A percentile compares a stretch with the other conserved stretches of the same genome.
phyloP scores from a whole-genome alignment of 257 asterid species.

The Jaltomata sinuosa region DNA sequence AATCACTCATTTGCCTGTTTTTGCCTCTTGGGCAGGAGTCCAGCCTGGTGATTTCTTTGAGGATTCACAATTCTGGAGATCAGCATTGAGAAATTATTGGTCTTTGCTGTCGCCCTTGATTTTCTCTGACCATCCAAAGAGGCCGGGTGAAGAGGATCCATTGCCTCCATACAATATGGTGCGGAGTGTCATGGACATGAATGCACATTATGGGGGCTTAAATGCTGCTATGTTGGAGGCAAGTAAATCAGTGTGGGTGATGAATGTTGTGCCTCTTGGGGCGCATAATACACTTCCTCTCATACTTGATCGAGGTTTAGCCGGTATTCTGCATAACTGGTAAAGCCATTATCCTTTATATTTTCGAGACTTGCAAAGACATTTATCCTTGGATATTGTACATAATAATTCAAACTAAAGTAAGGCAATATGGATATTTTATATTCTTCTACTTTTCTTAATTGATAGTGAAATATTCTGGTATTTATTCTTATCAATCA shows the following conservation, averaged over 20 bases:
- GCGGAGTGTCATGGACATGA: conserved; percentile 93
- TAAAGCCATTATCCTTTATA: conserved; percentile 6
- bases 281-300: conserved; percentile 63
- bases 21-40: conserved; percentile 41
- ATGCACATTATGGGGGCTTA: conserved; percentile 79
- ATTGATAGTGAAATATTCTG: not conserved
- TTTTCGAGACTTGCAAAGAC: not conserved
- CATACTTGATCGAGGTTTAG: conserved; percentile 64
- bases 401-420: not conserved
- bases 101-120: conserved; percentile 92
- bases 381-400: not conserved
- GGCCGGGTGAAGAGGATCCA: conserved; percentile 95
- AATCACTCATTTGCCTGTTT: not conserved
- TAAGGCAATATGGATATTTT: not conserved
- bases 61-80: conserved; percentile 67
- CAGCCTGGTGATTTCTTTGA: conserved; percentile 60
- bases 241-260: conserved; percentile 78
- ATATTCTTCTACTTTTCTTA: not conserved
- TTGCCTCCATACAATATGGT: conserved; percentile 87
- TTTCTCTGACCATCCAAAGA: conserved; percentile 93
- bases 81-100: conserved; percentile 77
- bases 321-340: conserved; percentile 86
- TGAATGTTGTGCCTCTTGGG: conserved; percentile 87
- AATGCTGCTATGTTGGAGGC: conserved; percentile 60
- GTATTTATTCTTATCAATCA: not conserved